Evolutionary conservation across 2,329 filamentous ascomycete species (phyloP).

Genomic region (Teratosphaeria epicoccoides): DNA sequence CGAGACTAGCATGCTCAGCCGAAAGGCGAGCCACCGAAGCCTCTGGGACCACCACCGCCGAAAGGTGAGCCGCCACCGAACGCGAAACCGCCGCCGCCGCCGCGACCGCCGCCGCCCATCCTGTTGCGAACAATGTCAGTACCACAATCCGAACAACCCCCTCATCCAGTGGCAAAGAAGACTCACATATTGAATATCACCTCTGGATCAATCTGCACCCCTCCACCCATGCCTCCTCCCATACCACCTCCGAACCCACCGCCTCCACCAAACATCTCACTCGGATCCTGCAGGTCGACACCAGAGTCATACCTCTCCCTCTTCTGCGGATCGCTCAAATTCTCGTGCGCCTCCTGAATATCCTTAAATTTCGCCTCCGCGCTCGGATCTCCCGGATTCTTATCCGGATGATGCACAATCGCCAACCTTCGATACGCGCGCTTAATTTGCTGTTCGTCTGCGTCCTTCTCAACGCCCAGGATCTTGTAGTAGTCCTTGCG

Average conservation of each 20-base stretch:
- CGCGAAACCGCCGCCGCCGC: constrained; percentile 41
- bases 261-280: constrained; percentile 68
- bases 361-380: constrained; percentile 96
- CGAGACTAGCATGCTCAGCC: constrained; percentile 2
- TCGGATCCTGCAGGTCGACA: constrained; percentile 77
- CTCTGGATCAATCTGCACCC: constrained; percentile 56
- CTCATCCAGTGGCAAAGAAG: not conserved
- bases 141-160: constrained; percentile 25
- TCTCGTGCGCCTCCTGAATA: constrained; percentile 93
- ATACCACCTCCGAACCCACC: constrained; percentile 34
- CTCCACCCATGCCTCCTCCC: constrained; percentile 33
- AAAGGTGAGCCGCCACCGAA: constrained; percentile 14
- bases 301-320: constrained; percentile 84
- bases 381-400: constrained; percentile 77
- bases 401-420: constrained; percentile 91
- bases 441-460: constrained; percentile 77
- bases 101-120: constrained; percentile 54
- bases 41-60: not conserved
- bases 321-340: constrained; percentile 88
- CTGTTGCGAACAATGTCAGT: constrained; percentile 48
- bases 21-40: constrained; percentile 2
- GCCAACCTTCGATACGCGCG: constrained; percentile 93
- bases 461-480: constrained; percentile 75
- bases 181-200: constrained; percentile 63
- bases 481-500: constrained; percentile 99